phyloP scores from a whole-genome alignment of 2,329 filamentous ascomycete species.

The Calycina marina region DNA sequence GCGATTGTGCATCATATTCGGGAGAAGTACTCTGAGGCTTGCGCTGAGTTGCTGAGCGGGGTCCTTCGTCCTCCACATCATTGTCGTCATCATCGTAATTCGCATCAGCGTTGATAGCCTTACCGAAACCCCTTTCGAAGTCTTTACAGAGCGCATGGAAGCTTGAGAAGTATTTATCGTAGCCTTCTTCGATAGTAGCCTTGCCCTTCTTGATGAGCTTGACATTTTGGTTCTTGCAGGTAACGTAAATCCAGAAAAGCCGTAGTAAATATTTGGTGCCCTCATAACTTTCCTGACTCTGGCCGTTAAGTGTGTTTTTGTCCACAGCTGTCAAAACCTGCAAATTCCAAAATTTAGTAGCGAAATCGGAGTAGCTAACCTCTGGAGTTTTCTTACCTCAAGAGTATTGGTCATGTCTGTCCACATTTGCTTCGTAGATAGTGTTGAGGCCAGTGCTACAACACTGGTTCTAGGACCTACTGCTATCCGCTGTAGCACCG shows the following conservation, averaged over 20 bases:
- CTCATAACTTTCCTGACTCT: constrained; percentile 6
- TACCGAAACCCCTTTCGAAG: neutral
- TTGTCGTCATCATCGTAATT: neutral
- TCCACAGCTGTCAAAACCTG: neutral
- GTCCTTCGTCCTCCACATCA: constrained; percentile 1
- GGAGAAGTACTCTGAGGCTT: neutral
- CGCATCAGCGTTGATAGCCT: neutral
- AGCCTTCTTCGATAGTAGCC: neutral
- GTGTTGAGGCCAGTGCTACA: constrained; percentile 2
- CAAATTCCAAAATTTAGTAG: too few relatives aligned
- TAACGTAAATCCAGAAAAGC: constrained; percentile 21
- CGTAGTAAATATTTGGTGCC: too few relatives aligned
- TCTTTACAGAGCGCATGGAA: neutral
- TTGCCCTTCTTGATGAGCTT: neutral
- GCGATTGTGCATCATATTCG: too few relatives aligned
- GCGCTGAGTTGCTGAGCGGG: neutral
- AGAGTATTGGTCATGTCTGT: constrained; percentile 6
- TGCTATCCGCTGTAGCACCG: constrained; percentile 24
- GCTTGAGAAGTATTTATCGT: neutral
- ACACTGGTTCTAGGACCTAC: constrained; percentile 1
- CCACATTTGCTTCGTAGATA: constrained; percentile 9
- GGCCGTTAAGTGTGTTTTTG: constrained; percentile 5
- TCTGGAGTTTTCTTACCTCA: too few relatives aligned
- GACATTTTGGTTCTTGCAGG: constrained; percentile 11
- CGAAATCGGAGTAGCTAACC: too few relatives aligned